Conservation (phyloP, 345 rosid genomes). For the Corchorus olitorius region DNA sequence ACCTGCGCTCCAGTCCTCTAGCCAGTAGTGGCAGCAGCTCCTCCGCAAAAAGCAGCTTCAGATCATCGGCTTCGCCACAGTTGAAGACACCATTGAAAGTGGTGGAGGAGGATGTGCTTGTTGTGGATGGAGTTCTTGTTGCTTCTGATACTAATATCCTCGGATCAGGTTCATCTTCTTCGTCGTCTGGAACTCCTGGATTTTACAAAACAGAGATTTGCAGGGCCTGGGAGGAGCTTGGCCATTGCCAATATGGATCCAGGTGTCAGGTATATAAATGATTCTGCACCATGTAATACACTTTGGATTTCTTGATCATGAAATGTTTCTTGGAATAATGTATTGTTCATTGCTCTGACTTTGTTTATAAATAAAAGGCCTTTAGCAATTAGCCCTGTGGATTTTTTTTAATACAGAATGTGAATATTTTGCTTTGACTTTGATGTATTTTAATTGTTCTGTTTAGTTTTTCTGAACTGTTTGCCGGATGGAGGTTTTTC, state of each 20-base stretch:
- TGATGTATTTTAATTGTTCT: background rate
- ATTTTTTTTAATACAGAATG: background rate
- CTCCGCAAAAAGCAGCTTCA: constrained; percentile 18
- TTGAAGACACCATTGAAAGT: constrained; percentile 13
- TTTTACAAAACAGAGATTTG: constrained; percentile 31
- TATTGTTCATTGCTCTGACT: background rate
- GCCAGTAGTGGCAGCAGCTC: constrained; percentile 10
- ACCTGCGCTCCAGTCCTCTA: constrained; percentile 31
- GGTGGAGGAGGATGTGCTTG: constrained; percentile 53
- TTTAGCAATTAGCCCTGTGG: background rate
- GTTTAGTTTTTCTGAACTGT: background rate
- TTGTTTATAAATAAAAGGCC: background rate
- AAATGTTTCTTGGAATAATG: background rate
- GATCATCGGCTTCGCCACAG: constrained; percentile 15
- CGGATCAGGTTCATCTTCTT: constrained; percentile 17
- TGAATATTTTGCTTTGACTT: background rate
- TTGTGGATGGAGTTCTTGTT: constrained; percentile 63
- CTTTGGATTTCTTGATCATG: background rate
- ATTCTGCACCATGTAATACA: background rate
- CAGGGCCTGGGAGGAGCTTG: constrained; percentile 35
- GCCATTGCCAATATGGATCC: constrained; percentile 39
- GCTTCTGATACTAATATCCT: constrained; percentile 14
- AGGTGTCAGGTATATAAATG: constrained; percentile 43
- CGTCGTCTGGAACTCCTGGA: constrained; percentile 8
- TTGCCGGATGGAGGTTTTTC: background rate